Evolutionary conservation across 2,329 filamentous ascomycete genomes (phyloP).

Genomic region (Fusarium pilosicola): DNA sequence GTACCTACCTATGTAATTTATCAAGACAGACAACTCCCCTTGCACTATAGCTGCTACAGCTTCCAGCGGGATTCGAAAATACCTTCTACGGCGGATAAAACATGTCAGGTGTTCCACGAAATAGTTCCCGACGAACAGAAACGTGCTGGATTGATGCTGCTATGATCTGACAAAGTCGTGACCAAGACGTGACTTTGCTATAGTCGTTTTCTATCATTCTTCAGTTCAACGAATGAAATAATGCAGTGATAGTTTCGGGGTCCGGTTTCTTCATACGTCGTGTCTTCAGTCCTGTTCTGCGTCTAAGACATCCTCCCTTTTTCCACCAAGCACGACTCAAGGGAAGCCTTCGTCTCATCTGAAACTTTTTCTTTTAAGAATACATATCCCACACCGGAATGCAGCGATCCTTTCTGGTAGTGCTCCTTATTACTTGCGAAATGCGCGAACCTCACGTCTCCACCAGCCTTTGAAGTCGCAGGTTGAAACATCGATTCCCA

Average conservation of each 20-base stretch:
- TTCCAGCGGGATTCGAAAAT: not conserved
- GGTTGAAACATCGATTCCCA: constrained; percentile 79
- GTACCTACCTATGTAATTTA: not conserved
- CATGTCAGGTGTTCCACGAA: not conserved
- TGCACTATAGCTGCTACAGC: not conserved
- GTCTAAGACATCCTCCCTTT: constrained; percentile 27
- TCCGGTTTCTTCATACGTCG: not conserved
- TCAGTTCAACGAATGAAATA: not conserved
- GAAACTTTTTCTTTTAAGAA: constrained; percentile 4
- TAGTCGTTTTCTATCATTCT: not conserved
- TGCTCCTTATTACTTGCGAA: constrained; percentile 57
- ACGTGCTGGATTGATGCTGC: not conserved
- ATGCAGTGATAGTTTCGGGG: not conserved
- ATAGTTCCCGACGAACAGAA: not conserved
- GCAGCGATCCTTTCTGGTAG: not conserved
- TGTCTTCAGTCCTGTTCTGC: not conserved
- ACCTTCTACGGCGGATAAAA: not conserved
- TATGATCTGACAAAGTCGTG: not conserved
- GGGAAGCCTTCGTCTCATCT: constrained; percentile 1
- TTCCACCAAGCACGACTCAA: constrained; percentile 8
- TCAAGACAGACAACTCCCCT: not conserved
- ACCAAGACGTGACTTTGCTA: not conserved
- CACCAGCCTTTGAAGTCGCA: constrained; percentile 85
- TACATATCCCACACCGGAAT: not conserved
- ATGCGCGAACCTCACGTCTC: constrained; percentile 71